A percentile compares a stretch with the other conserved stretches of the same genome.
Evolutionary conservation across 768 basidiomycete genomes (phyloP).

Genomic region (Filobasidium wieringae): DNA sequence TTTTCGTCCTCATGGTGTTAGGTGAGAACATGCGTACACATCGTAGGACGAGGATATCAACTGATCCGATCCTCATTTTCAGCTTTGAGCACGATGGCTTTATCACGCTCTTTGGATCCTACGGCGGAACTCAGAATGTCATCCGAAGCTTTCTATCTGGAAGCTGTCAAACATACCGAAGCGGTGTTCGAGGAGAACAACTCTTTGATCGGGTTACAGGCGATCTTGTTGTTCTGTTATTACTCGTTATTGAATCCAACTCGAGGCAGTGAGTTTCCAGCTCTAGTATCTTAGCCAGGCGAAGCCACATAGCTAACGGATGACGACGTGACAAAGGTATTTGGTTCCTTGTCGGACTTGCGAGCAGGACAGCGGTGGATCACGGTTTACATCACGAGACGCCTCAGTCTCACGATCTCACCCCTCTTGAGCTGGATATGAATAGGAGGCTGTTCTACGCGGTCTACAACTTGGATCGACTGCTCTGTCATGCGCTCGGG

Average conservation of each 20-base stretch:
- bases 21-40: constrained; percentile 25
- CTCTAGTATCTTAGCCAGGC: not conserved
- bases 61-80: no score
- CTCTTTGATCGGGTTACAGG: constrained; percentile 38
- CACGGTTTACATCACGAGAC: constrained; percentile 40
- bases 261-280: constrained; percentile 26
- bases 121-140: constrained; percentile 38
- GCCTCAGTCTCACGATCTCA: constrained; percentile 22
- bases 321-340: constrained; percentile 14
- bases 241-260: constrained; percentile 40
- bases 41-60: no score
- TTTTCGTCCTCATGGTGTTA: constrained; percentile 40
- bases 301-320: not conserved
- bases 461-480: constrained; percentile 38
- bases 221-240: constrained; percentile 37
- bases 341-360: constrained; percentile 40
- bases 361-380: constrained; percentile 37
- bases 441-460: constrained; percentile 34
- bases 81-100: constrained; percentile 40
- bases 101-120: constrained; percentile 38
- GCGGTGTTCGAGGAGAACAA: constrained; percentile 34
- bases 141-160: constrained; percentile 39
- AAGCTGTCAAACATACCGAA: constrained; percentile 39
- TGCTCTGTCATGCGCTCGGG: constrained; percentile 34
- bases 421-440: constrained; percentile 35